Base-by-base conservation (phyloP, 768 basidiomycete species). In the Suillus weaverae region DNA sequence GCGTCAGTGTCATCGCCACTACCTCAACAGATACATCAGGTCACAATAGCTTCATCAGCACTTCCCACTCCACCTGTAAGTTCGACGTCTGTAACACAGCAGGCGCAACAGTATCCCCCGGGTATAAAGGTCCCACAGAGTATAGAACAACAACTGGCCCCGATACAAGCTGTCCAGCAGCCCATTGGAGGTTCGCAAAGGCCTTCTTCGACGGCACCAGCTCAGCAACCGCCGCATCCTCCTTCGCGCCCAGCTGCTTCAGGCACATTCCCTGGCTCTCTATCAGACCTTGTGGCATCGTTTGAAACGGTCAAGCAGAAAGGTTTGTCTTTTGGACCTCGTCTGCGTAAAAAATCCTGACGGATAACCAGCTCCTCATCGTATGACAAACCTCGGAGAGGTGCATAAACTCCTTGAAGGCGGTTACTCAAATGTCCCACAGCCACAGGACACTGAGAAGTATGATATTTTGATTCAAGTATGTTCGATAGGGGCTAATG, bases 271-370 rank as follows among this genome's bases (percentile, higher is more conserved):
- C 95, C 93, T 20, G 92, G 89, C 63, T 94, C 89, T 33, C 74
- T 99, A 73, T 93, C 94, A 13, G 97, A 98, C 73, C 82, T 99
- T 61, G 95, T 98, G 46, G 87, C 91, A 26, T 95, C 94, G 46
- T 99, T 98, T 72, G 97, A 99, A 80, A 91, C 84, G 54, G 95
- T 97, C 51, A 99, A 98, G 79, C 95, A 97, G 81, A 95, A 97
- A 76, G 95, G 96, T 95, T 67, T 57, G 81, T 71, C n/a, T 8
- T 54, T 32, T 39, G 64, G 18, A 57, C 26, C 2, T 33, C 26
- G 35, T 44, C 39, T 61, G 30, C 5, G 35, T 16, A 35, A 51
- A 10, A 38, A 54, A 16, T 35, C 26, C 26, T 38, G 38, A 64
- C 64, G 66, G 35, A 65, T 63, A 35, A 44, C 36, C 65, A 89